A percentile compares a stretch with the other conserved stretches of the same genome.
phyloP scores from a whole-genome alignment of 2,329 filamentous ascomycete species.

The Diaporthe eres region DNA sequence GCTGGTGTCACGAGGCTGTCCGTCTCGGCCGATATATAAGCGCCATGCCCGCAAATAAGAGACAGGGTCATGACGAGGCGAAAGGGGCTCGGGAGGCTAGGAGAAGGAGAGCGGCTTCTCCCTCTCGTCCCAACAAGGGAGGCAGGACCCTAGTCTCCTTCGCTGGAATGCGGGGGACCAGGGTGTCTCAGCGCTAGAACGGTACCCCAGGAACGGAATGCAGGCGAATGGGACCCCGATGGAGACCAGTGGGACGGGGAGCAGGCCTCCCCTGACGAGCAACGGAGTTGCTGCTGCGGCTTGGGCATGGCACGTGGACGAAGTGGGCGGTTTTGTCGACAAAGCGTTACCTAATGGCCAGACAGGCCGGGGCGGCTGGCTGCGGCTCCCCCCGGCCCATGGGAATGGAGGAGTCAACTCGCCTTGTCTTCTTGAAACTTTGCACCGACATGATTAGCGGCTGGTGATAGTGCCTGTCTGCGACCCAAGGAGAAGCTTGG shows the following conservation, averaged over 20 bases:
- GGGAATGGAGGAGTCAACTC: too few species aligned
- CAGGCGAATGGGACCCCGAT: constrained; percentile 27
- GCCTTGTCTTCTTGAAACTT: constrained; percentile 6
- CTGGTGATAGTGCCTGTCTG: not conserved
- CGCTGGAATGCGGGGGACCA: constrained; percentile 24
- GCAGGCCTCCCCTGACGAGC: constrained; percentile 34
- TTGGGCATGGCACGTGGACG: constrained; percentile 24
- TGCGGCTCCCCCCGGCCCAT: constrained; percentile 8
- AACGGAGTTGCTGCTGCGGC: constrained; percentile 12
- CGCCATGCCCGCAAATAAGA: not conserved
- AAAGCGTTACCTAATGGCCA: constrained; percentile 40
- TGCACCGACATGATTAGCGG: constrained; percentile 7
- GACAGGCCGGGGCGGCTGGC: constrained; percentile 29
- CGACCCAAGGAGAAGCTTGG: not conserved
- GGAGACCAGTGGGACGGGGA: constrained; percentile 13
- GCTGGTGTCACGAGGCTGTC: not conserved
- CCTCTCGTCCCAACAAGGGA: not conserved
- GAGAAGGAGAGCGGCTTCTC: not conserved
- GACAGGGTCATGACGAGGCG: constrained; percentile 13
- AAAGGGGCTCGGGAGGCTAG: not conserved
- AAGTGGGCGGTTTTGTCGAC: constrained; percentile 32
- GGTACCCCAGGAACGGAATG: constrained; percentile 33
- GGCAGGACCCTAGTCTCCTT: not conserved
- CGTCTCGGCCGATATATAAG: constrained; percentile 20
- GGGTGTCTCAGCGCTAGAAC: constrained; percentile 31